Base-by-base conservation (phyloP, 2,329 filamentous ascomycete genomes). In the Aspergillus sp. region DNA sequence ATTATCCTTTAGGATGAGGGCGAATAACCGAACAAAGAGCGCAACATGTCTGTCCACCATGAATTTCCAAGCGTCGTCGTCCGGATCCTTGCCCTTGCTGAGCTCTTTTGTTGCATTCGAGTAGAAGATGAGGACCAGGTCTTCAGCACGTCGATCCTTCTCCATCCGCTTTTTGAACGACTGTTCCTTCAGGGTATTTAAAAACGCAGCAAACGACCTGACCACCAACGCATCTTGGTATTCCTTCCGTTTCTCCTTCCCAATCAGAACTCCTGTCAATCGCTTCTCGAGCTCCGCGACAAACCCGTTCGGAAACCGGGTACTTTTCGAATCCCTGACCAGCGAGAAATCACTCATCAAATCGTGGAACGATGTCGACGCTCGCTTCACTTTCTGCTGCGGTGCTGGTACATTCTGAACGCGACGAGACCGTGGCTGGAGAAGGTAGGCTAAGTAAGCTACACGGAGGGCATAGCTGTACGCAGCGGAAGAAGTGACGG, bases 11-110 rank as follows among this genome's bases (percentile, higher is more conserved):
- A 97, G 72, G 19, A 89, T 87, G 53, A 82, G 81, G 57, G 82
- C 83, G 58, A 95, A 81, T 43, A 98, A 76, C 42, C 93, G 83
- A 53, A 98, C 85, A 64, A 98, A 98, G 50, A 98, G 79, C 43
- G 93, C 93, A 47, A 97, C 83, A 67, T 98, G 93, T 46, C 91
- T 82, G 67, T 98, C 93, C 12, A 94, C 89, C 69, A 97, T 81
- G 48, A 86, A 74, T 70, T 93, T 95, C 86, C 88, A 96, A 45
- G 81, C 80, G 64, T 94, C 88, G 65, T 97, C 91, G 41, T 86
- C 85, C 0, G 82, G 76, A 1, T 79, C 69, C 66, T 86, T 86
- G 45, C 85, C 79, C 65, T 88, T 87, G 66, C 86, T 82, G 59
- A 95, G 78, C 51, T 94, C 90, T 65, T 94, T 94, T 41, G 88